Evolutionary conservation across 1,284 basidiomycete genomes (phyloP), one percentile per base, ranked within the genome.

Genomic region (Chondrostereum purpureum): DNA sequence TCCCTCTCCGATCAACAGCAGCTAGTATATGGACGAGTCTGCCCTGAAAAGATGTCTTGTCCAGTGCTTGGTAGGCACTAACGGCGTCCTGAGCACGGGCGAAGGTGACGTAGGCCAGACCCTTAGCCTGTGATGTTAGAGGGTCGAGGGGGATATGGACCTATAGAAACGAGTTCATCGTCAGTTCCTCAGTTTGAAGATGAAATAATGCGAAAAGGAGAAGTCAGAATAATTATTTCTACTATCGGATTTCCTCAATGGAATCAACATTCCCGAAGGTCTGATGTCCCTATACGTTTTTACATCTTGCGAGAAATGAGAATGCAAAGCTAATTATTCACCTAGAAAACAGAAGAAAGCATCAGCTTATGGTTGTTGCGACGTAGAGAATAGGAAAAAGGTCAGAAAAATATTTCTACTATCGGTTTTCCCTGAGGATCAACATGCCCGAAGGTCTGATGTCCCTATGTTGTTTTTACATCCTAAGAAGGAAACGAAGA

Each of bases 21-120:
- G 89, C 88, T 0, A 98, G 70, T 37, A 99, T 83, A 58, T 99
- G 95, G 2, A 99, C 60, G 3, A 98, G 63, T 13, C 95, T 83
- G 3, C 95, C 95, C 67, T 96, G 92, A 64, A 97, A 95, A 0
- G 90, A 86, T 39, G 75, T 83, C 52, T 83, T 86, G 61, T 99
- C 94, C 22, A 96, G 74, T 0, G 72, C 72, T 48, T 84, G 74
- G 53, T 83, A 92, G 0, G 94, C 95, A 0, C 73, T 66, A 1
- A 93, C 58, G 0, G 95, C 94, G 39, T 79, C 71, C 1, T 75
- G 59, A 0, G 89, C 67, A 5, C 80, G 69, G 2, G 64, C 63
- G 57, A 88, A 99, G 1, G 82, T 81, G 16, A 97, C 77, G 54
- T 93, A 99, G 0, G 87, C 92, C 0, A 92, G 65, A 39, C 95